Evolutionary conservation across 495 filamentous ascomycete species (phyloP).

Genomic region (Penicillium coprophilum): DNA sequence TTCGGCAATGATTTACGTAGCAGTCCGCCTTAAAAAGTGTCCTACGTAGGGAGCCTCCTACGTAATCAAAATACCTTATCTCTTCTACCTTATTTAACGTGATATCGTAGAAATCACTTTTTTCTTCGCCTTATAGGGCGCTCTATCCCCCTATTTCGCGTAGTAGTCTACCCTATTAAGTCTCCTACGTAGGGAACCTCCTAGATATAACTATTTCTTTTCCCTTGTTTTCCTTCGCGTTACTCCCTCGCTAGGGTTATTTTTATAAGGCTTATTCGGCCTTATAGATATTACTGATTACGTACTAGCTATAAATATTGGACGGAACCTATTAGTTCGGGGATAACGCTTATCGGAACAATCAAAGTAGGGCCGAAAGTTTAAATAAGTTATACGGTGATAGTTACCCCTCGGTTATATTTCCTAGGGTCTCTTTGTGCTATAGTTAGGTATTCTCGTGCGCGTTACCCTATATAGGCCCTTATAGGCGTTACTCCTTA

Average conservation of each 20-base stretch:
- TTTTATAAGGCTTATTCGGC: not conserved
- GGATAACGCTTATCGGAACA: not conserved
- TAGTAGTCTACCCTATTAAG: too few species aligned
- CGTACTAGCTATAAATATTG: too few species aligned
- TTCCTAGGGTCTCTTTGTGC: not conserved
- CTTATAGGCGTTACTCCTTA: not conserved
- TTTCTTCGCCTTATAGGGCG: not conserved
- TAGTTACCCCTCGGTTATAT: not conserved
- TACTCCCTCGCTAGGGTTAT: not conserved
- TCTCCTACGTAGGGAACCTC: too few species aligned
- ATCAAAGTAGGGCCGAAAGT: not conserved
- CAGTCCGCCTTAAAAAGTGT: not conserved
- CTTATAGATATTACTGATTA: not conserved
- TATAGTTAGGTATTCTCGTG: not conserved
- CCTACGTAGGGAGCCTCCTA: not conserved
- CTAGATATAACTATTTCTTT: too few species aligned
- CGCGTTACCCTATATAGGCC: not conserved
- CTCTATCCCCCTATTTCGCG: too few species aligned
- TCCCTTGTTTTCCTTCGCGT: not conserved
- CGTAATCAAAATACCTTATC: not conserved
- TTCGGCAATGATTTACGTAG: not conserved
- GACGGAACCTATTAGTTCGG: not conserved
- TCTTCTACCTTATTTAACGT: not conserved
- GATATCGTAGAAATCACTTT: not conserved
- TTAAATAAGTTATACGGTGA: not conserved